These are phyloP conservation scores for Halophytophthora polymorphica DNA, from an alignment of 352 stramenopile genomes.

Conservation along the genomic window DNA sequence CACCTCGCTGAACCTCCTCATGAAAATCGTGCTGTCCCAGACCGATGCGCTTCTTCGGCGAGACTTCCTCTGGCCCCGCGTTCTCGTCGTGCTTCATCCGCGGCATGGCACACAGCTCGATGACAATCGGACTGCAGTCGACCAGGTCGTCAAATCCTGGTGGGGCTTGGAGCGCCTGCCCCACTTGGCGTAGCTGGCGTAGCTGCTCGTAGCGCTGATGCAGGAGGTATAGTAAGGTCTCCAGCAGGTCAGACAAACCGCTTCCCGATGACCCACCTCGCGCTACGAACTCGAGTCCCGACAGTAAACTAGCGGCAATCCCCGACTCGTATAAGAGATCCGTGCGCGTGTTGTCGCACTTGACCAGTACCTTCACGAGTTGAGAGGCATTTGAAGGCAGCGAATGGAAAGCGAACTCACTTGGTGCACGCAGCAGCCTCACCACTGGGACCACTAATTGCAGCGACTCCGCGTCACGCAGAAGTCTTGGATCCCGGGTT, in stretches of 20 bases:
- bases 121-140: constrained; percentile 24
- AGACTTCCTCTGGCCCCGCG: constrained; percentile 16
- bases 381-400: constrained; percentile 31
- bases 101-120: constrained; percentile 30
- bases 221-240: constrained; percentile 35
- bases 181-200: constrained; percentile 12
- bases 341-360: constrained; percentile 8
- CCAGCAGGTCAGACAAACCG: constrained; percentile 28
- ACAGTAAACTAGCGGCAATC: constrained; percentile 23
- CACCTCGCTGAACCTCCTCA: neutral
- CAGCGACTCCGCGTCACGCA: constrained; percentile 18
- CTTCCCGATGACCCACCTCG: constrained; percentile 4
- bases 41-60: constrained; percentile 5
- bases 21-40: neutral
- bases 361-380: constrained; percentile 35
- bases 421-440: constrained; percentile 29
- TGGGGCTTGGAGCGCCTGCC: neutral
- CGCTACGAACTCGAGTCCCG: constrained; percentile 23
- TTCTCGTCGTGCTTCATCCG: neutral
- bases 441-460: constrained; percentile 25
- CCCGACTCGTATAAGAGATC: constrained; percentile 32
- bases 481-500: constrained; percentile 27
- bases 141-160: constrained; percentile 29
- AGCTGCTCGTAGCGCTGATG: constrained; percentile 30
- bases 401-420: constrained; percentile 18